phyloP scores from a whole-genome alignment of 768 basidiomycete species.

The Boletales sp. region DNA sequence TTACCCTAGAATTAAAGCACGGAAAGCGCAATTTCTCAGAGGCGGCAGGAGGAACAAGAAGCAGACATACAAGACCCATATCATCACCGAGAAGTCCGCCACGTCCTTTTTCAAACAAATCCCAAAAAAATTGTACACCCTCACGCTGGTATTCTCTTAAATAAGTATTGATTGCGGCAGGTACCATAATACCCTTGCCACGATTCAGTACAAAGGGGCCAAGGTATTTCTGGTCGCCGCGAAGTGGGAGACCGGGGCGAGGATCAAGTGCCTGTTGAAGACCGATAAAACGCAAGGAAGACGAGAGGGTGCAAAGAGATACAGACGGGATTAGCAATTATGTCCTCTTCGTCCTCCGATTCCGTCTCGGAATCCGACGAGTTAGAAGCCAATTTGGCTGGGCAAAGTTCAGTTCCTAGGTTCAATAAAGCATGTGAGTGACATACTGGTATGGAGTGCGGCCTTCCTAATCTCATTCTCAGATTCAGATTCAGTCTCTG shows the following conservation, averaged over 20 bases:
- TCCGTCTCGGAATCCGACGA: slow-evolving; percentile 40
- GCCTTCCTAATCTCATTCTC: slow-evolving; percentile 21
- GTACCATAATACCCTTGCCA: slow-evolving; percentile 47
- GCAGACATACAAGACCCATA: slow-evolving; percentile 70
- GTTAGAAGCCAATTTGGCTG: neutral
- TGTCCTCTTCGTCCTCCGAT: slow-evolving; percentile 37
- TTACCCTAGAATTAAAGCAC: slow-evolving; percentile 21
- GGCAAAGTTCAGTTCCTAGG: neutral
- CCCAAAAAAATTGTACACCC: slow-evolving; percentile 79
- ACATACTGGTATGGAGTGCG: slow-evolving; percentile 9
- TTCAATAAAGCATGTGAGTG: slow-evolving; percentile 9
- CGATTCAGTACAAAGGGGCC: slow-evolving; percentile 52
- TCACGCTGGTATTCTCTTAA: slow-evolving; percentile 91
- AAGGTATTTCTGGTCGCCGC: slow-evolving; percentile 37
- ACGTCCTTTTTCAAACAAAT: slow-evolving; percentile 57
- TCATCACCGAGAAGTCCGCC: slow-evolving; percentile 94
- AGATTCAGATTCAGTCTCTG: slow-evolving; percentile 47
- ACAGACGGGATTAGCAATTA: slow-evolving; percentile 30
- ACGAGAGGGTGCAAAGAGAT: neutral
- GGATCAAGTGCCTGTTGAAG: slow-evolving; percentile 37
- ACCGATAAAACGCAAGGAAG: neutral
- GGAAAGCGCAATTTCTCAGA: neutral
- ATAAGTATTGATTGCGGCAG: slow-evolving; percentile 74
- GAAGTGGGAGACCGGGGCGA: slow-evolving; percentile 54
- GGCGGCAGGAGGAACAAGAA: neutral